A percentile compares a stretch with the other conserved stretches of the same genome.
phyloP scores from a whole-genome alignment of 192 early-diverging fungal species.

The Allomyces macrogynus region DNA sequence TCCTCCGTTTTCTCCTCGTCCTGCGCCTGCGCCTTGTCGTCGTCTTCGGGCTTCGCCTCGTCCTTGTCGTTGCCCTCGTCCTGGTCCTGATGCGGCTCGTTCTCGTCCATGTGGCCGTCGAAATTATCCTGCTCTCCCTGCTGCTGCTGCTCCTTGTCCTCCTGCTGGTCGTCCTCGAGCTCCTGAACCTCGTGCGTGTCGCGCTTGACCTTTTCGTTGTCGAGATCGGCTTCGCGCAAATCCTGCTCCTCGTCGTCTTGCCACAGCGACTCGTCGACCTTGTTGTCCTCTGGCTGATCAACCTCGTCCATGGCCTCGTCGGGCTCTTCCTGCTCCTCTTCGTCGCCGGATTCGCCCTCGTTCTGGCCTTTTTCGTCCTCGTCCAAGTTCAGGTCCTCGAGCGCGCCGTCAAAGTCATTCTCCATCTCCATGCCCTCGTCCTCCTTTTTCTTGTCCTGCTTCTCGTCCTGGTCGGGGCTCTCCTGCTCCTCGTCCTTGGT shows the following conservation, averaged over 20 bases:
- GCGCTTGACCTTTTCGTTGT: slow-evolving; percentile 10
- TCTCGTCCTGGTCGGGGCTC: slow-evolving; percentile 20
- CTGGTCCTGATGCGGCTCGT: slow-evolving; percentile 17
- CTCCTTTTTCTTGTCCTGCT: slow-evolving; percentile 49
- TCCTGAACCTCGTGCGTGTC: slow-evolving; percentile 48
- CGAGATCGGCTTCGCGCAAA: slow-evolving; percentile 22
- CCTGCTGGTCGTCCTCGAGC: slow-evolving; percentile 19
- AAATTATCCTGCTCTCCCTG: slow-evolving; percentile 16
- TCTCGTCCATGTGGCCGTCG: slow-evolving; percentile 25
- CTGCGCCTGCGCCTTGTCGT: slow-evolving; percentile 18
- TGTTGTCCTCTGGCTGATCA: slow-evolving; percentile 64
- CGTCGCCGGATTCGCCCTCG: slow-evolving; percentile 34
- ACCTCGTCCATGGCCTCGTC: slow-evolving; percentile 87
- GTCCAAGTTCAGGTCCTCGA: slow-evolving; percentile 36
- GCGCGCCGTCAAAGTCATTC: slow-evolving; percentile 76
- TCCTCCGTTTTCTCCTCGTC: slow-evolving; percentile 26
- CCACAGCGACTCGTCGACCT: slow-evolving; percentile 96
- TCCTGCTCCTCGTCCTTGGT: slow-evolving; percentile 51
- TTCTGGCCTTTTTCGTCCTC: slow-evolving; percentile 37
- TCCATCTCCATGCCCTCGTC: slow-evolving; percentile 91
- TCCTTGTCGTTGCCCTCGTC: slow-evolving; percentile 22
- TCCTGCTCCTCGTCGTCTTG: slow-evolving; percentile 51
- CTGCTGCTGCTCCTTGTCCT: slow-evolving; percentile 39
- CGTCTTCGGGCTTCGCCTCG: slow-evolving; percentile 10
- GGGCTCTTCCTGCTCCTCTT: slow-evolving; percentile 50